Base-by-base conservation (phyloP, 2,329 filamentous ascomycete species). In the Penicillium sp. region DNA sequence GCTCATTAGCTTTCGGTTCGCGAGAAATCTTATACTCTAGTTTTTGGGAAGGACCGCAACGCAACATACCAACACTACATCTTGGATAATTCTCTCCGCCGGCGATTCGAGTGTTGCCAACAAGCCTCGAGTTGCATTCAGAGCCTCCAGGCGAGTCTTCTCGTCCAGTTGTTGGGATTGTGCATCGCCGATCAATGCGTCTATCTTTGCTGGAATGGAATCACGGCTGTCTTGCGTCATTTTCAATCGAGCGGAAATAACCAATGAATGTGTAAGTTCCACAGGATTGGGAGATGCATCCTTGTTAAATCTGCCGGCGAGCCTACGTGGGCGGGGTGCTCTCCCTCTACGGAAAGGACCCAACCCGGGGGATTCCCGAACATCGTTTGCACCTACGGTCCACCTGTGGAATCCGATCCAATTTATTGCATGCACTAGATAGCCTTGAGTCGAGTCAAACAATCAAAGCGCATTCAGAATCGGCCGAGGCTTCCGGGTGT, bases 41-140 rank as follows among this genome's bases (percentile, higher is more conserved):
- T 14, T 31, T 14, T 14, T 14, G 29, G 6, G 14, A 31, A 13
- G 14, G 29, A 31, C 3, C 14, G 14, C 29, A 31, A 31, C 2
- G 14, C 23, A 14, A 55, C 55, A 33, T 28, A 60, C 58, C 58
- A 58, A 16, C 21, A 55, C 52, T 14, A 58, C 52, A 49, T 58
- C 55, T 13, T 55, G 52, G 21, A 55, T 51, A n/a, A 55, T 45
- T 7, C 52, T 53, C 42, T 60, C 58, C n/a, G 49, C 42, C 16
- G 58, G 53, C 18, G 56, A 52, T 9, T 43, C 45, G 13, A 61
- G 48, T 8, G 39, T 51, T 11, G 46, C 50, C 40, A 59, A 8
- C 11, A 59, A 45, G 1, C 33, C 48, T 9, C 51, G 50, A 10
- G 58, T 53, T 16, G 55, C 53, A 21, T 34, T 46, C 21, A 59